Conservation (phyloP, 345 rosid genomes). For the Erysimum cheiranthoides region DNA sequence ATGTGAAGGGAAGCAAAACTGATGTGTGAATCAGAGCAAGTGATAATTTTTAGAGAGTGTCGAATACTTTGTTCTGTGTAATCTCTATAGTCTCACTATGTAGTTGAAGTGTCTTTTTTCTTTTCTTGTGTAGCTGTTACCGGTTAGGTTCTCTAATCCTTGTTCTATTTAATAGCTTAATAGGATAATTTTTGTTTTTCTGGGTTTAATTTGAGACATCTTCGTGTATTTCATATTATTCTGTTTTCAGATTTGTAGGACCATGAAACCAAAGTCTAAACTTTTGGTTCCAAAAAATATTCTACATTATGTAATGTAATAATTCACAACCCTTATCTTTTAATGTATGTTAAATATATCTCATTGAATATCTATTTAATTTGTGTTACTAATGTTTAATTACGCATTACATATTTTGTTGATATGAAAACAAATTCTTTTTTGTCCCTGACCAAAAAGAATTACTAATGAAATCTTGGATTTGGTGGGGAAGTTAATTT, state of each 20-base stretch:
- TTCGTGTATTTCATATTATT: conserved; percentile 14
- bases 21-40: conserved; percentile 32
- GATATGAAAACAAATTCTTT: too few relatives aligned
- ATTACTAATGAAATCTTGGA: neutral
- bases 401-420: too few relatives aligned
- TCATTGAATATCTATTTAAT: neutral
- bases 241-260: conserved; percentile 1
- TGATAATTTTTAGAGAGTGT: conserved; percentile 11
- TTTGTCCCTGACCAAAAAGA: neutral
- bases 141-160: conserved; percentile 10
- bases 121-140: conserved; percentile 38
- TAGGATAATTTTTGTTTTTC: neutral
- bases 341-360: neutral
- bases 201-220: conserved; percentile 9
- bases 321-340: neutral
- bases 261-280: neutral
- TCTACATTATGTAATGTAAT: neutral
- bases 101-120: conserved; percentile 24
- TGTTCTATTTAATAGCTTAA: neutral
- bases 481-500: neutral
- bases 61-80: conserved; percentile 39
- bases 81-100: conserved; percentile 28
- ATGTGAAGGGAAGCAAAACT: conserved; percentile 30
- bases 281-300: neutral
- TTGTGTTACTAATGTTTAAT: too few relatives aligned